Evolutionary conservation across 768 basidiomycete genomes (phyloP), one percentile per base, ranked within the genome.

Genomic region (Grammothele lineata): DNA sequence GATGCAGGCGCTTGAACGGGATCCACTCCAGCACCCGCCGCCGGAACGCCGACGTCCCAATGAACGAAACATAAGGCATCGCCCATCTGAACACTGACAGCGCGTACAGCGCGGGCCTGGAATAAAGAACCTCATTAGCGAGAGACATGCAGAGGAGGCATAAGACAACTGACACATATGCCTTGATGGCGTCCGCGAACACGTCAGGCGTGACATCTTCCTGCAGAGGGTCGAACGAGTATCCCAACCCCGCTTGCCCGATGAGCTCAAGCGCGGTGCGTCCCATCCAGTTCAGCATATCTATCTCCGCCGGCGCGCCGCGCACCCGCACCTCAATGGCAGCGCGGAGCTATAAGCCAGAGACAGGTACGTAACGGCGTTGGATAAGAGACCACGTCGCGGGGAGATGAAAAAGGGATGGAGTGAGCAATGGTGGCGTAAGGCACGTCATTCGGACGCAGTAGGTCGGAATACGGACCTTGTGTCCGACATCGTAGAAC

Each of bases 71-170:
- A 51, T 73, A 71, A 3, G 75, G 76, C 3, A 74, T 67, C 48
- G 77, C 71, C 51, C 73, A 71, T 11, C 75, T 69, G n/a, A 72
- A 65, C 23, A 77, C 61, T 14, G 70, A 68, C 9, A 77, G 60
- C 6, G 63, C 68, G 49, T 74, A 72, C 15, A 76, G 55, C 1
- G 71, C 72, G 54, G 9, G 53, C 47, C 12, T 51, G 60, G 6
- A 51, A 50, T 30, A 30, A n/a, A 58, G 49, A 19, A 55, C 57
- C 47, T 76, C 74, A 9, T 75, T 60, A n/a, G 75, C 71, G 35
- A 36, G 17, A 8, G 35, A n/a, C 6, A 17, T 7, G n/a, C n/a
- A n/a, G n/a, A 32, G 30, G 30, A 36, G 30, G 35, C 35, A 40
- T 19, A 30, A 39, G 36, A 25, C n/a, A n/a, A 54, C 56, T 39